Percentiles rank a stretch among this genome's conserved stretches.
Conservation (phyloP, 2,329 filamentous ascomycete genomes). For the Colletotrichum liaoningense region DNA sequence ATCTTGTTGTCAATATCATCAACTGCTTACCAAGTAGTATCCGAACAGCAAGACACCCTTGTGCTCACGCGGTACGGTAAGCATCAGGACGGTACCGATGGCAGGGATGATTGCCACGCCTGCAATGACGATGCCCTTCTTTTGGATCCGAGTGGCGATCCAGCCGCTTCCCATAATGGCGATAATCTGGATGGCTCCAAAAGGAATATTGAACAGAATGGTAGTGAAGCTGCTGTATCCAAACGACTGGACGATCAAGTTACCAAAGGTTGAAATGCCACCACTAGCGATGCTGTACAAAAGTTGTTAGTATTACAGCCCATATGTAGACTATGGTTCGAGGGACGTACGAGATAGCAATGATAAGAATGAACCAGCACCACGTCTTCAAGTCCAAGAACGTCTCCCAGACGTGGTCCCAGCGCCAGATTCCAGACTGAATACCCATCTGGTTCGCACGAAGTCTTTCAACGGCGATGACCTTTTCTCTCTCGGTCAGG, state of each 20-base stretch:
- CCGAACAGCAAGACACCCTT: conserved; percentile 62
- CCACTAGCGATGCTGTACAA: conserved; percentile 56
- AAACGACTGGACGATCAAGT: conserved; percentile 66
- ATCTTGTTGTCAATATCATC: background rate
- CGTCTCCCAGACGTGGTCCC: conserved; percentile 50
- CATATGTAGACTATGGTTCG: too few relatives aligned
- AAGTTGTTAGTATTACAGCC: background rate
- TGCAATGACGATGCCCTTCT: conserved; percentile 57
- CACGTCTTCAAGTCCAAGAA: conserved; percentile 50
- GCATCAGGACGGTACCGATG: conserved; percentile 58
- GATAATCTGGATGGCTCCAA: conserved; percentile 69
- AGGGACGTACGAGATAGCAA: conserved; percentile 58
- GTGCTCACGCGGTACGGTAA: conserved; percentile 57
- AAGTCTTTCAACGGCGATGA: conserved; percentile 67
- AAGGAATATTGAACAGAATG: conserved; percentile 69
- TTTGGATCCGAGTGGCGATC: conserved; percentile 53
- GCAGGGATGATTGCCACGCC: conserved; percentile 50
- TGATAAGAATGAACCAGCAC: conserved; percentile 53
- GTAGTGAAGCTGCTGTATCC: conserved; percentile 65
- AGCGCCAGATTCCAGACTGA: conserved; percentile 47
- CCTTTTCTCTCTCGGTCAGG: conserved; percentile 63
- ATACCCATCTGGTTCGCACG: conserved; percentile 59
- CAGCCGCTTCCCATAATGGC: conserved; percentile 66
- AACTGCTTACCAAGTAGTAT: conserved; percentile 57
- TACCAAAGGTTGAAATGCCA: conserved; percentile 67